phyloP scores from a whole-genome alignment of 2,329 filamentous ascomycete species.

The Stachybotrys elegans region DNA sequence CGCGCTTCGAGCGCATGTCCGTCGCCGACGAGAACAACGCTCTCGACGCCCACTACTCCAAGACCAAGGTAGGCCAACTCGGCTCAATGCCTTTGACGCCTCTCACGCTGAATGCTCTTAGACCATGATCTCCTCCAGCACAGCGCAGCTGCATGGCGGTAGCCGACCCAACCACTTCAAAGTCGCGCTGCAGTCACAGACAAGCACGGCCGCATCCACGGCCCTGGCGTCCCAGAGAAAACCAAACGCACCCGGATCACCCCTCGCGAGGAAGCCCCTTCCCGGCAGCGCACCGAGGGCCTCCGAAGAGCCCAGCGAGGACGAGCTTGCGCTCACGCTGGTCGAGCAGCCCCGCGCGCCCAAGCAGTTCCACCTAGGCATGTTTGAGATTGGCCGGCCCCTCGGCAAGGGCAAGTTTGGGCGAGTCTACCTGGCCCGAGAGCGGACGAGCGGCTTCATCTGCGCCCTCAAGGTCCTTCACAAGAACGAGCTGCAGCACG shows the following conservation, averaged over 20 bases:
- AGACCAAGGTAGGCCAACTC: slow-evolving; percentile 62
- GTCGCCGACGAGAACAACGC: slow-evolving; percentile 79
- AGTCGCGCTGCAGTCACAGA: slow-evolving; percentile 75
- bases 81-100: background rate
- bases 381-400: slow-evolving; percentile 89
- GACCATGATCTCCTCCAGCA: slow-evolving; percentile 23
- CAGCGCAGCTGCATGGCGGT: slow-evolving; percentile 44
- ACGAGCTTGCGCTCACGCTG: slow-evolving; percentile 47
- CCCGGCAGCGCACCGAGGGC: slow-evolving; percentile 33
- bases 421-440: slow-evolving; percentile 76
- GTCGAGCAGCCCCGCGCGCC: slow-evolving; percentile 52
- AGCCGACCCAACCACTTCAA: slow-evolving; percentile 81
- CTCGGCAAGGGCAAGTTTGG: slow-evolving; percentile 87
- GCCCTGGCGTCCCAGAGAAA: slow-evolving; percentile 59
- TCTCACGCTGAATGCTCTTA: slow-evolving; percentile 32
- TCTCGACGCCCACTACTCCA: slow-evolving; percentile 55
- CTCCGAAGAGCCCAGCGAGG: slow-evolving; percentile 45
- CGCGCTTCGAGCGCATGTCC: slow-evolving; percentile 83
- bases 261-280: slow-evolving; percentile 42
- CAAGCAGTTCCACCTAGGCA: slow-evolving; percentile 77
- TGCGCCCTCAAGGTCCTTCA: slow-evolving; percentile 82
- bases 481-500: slow-evolving; percentile 74
- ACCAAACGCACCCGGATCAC: slow-evolving; percentile 41
- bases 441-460: slow-evolving; percentile 72
- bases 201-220: slow-evolving; percentile 58